A percentile compares a stretch with the other conserved stretches of the same genome.
These are phyloP conservation scores for Houttuynia cordata DNA, from an alignment of 164 flowering plant genomes.

Conservation along the genomic window DNA sequence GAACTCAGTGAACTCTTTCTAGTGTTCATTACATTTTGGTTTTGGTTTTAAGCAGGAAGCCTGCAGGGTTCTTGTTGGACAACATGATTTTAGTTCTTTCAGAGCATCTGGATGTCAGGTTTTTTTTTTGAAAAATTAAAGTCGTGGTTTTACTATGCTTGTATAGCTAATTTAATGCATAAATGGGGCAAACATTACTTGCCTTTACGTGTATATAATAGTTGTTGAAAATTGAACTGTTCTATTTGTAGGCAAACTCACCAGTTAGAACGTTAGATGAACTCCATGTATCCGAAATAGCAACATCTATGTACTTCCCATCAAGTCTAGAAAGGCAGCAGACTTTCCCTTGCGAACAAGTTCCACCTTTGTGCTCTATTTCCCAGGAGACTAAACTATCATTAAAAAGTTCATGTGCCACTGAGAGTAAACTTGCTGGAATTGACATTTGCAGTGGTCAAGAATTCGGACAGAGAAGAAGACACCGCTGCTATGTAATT, in stretches of 20 bases:
- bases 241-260: slow-evolving; percentile 63
- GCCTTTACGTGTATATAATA: not conserved
- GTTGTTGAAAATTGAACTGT: not conserved
- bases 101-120: slow-evolving; percentile 96
- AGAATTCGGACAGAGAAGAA: slow-evolving; percentile 60
- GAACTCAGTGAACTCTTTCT: not conserved
- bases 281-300: slow-evolving; percentile 56
- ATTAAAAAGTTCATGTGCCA: slow-evolving; percentile 3
- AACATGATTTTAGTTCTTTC: slow-evolving; percentile 93
- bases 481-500: slow-evolving; percentile 60
- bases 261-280: slow-evolving; percentile 87
- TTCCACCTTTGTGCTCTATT: slow-evolving; percentile 7
- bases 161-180: too few relatives aligned
- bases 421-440: slow-evolving; percentile 4
- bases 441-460: slow-evolving; percentile 10
- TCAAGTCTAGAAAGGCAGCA: slow-evolving; percentile 34
- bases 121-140: slow-evolving; percentile 1
- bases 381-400: slow-evolving; percentile 13
- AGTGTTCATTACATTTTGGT: slow-evolving; percentile 1
- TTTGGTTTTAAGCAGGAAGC: slow-evolving; percentile 45
- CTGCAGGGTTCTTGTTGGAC: slow-evolving; percentile 67
- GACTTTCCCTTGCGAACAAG: slow-evolving; percentile 7
- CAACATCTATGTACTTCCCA: slow-evolving; percentile 53
- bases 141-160: not conserved
- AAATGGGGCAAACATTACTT: not conserved